These are phyloP conservation scores for Heimioporus retisporus DNA, from an alignment of 1,284 basidiomycete species.

Conservation along the genomic window DNA sequence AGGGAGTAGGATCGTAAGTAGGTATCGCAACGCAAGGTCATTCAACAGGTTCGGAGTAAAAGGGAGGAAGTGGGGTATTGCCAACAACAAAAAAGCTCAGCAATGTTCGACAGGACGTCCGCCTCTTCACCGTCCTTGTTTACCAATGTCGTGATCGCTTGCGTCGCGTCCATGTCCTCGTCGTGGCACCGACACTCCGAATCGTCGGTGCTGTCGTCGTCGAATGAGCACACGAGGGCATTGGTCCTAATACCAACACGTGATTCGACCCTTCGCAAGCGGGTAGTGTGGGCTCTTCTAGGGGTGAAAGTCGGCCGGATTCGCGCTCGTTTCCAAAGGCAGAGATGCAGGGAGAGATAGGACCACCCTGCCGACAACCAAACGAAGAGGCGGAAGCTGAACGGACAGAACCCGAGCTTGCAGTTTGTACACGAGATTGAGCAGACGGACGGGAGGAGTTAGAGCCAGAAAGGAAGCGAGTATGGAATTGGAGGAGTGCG, in stretches of 20 bases:
- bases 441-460: too few species aligned
- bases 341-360: conserved; percentile 49
- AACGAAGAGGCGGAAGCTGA: conserved; percentile 31
- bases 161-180: conserved; percentile 39
- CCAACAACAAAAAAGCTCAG: too few species aligned
- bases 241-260: conserved; percentile 45
- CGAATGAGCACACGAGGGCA: conserved; percentile 44
- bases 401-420: too few species aligned
- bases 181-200: conserved; percentile 43
- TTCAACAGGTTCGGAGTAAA: not conserved
- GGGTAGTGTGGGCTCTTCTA: conserved; percentile 29
- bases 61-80: conserved; percentile 3
- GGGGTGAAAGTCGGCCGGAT: conserved; percentile 32
- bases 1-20: not conserved
- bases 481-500: conserved; percentile 60
- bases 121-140: conserved; percentile 23
- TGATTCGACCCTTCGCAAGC: conserved; percentile 37
- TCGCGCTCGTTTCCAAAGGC: conserved; percentile 47
- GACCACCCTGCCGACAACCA: conserved; percentile 47
- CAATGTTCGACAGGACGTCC: conserved; percentile 14
- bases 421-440: too few species aligned
- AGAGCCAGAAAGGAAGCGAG: conserved; percentile 43
- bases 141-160: conserved; percentile 32
- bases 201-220: conserved; percentile 36
- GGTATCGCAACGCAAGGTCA: conserved; percentile 25